These are phyloP conservation scores for Penicillium griseofulvum DNA, from an alignment of 2,329 filamentous ascomycete genomes.

Conservation along the genomic window DNA sequence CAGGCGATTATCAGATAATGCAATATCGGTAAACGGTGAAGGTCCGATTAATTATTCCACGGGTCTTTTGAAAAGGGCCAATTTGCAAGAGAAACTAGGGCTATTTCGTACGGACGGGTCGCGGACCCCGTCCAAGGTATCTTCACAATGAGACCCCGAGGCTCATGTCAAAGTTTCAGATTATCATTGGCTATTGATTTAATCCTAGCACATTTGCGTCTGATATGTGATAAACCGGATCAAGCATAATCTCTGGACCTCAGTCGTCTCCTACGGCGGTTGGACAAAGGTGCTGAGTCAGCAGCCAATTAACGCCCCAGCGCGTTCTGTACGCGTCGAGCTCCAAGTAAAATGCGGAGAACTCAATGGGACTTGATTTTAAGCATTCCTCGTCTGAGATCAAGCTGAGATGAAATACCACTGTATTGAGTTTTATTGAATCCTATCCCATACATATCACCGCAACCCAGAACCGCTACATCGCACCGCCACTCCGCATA, in stretches of 20 bases:
- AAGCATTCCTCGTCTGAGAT: not conserved
- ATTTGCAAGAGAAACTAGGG: not conserved
- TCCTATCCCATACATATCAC: not conserved
- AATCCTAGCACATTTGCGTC: not conserved
- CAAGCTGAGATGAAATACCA: not conserved
- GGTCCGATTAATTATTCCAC: too few relatives aligned
- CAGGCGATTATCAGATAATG: too few relatives aligned
- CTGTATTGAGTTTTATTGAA: not conserved
- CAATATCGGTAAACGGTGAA: too few relatives aligned
- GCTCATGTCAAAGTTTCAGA: not conserved
- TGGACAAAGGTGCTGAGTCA: conserved; percentile 14
- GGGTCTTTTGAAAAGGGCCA: too few relatives aligned
- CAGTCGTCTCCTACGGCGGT: not conserved
- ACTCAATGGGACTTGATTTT: not conserved
- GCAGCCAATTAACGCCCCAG: conserved; percentile 24
- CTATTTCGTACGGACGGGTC: not conserved
- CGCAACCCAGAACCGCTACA: not conserved
- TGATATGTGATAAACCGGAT: not conserved
- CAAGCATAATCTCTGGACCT: not conserved
- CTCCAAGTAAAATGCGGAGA: conserved; percentile 20
- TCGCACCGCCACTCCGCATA: not conserved
- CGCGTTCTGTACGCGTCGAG: conserved; percentile 38
- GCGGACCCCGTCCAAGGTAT: not conserved
- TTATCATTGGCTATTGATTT: too few relatives aligned
- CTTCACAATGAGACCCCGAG: not conserved